A percentile compares a stretch with the other conserved stretches of the same genome.
phyloP scores from a whole-genome alignment of 768 basidiomycete species.

The Chlorophyllum brunneum region DNA sequence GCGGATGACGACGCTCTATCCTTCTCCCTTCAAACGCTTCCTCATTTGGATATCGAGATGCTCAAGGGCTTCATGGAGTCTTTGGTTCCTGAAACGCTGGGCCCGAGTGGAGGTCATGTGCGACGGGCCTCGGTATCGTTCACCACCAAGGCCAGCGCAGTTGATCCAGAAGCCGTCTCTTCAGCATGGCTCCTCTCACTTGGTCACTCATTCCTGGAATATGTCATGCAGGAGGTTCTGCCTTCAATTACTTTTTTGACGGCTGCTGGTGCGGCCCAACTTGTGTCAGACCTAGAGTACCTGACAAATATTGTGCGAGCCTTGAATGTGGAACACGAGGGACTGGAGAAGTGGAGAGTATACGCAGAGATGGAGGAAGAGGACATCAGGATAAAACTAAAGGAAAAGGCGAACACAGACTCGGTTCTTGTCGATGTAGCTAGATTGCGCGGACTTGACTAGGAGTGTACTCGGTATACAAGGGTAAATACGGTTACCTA shows the following conservation, averaged over 20 bases:
- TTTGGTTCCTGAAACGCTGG: conserved; percentile 23
- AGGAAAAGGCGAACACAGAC: conserved; percentile 26
- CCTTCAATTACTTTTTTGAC: conserved; percentile 68
- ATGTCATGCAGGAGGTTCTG: conserved; percentile 67
- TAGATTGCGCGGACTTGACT: conserved; percentile 8
- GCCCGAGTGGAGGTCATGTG: conserved; percentile 15
- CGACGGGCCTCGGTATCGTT: conserved; percentile 14
- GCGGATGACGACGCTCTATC: conserved; percentile 87
- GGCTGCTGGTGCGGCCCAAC: conserved; percentile 70
- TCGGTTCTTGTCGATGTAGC: conserved; percentile 26
- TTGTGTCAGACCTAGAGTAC: conserved; percentile 85
- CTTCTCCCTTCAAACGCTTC: conserved; percentile 83
- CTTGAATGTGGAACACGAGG: conserved; percentile 82
- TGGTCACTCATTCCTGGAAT: conserved; percentile 72
- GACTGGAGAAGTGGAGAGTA: conserved; percentile 77
- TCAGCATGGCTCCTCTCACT: conserved; percentile 91
- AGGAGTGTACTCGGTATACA: conserved; percentile 1
- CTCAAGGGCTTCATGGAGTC: conserved; percentile 45
- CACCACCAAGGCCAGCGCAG: conserved; percentile 25
- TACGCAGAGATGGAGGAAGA: conserved; percentile 61
- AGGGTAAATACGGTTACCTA: conserved; percentile 8
- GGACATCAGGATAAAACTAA: conserved; percentile 32
- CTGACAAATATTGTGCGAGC: conserved; percentile 87
- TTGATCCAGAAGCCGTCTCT: conserved; percentile 78
- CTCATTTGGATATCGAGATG: conserved; percentile 57